Base-by-base conservation (phyloP, 495 filamentous ascomycete species). In the Annulohypoxylon moriforme region DNA sequence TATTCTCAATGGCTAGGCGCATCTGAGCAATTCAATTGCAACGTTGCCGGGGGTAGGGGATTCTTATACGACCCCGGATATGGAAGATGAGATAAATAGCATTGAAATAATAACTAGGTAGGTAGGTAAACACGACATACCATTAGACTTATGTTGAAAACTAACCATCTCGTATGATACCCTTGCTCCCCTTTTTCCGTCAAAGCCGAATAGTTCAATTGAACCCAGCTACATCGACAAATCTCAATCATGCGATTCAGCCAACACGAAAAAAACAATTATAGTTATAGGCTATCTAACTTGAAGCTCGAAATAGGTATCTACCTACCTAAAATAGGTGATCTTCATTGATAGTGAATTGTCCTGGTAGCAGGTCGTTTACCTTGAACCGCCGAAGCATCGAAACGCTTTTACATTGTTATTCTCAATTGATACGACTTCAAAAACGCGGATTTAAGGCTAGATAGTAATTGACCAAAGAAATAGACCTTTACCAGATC, bases 1-100 rank as follows among this genome's bases (percentile, higher is more conserved):
- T 68, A 36, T 68, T 68, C n/a, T n/a, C 65, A 27, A 34, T 34
- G 34, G 20, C 46, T 18, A 60, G 49, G 55, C 47, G 5, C 33
- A 8, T 22, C 52, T 34, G 13, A 24, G 33, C 8, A 40, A 20
- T 10, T 61, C 47, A 3, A 20, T 14, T 68, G 65, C 27, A 56
- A 68, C 65, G 56, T 47, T 68, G 49, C 20, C 14, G 29, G 27
- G 50, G 50, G 29, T 29, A 6, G n/a, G 29, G n/a, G 27, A 34
- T 33, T 34, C 34, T 7, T 55, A 55, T 55, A 55, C 24, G 25
- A 53, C 14, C 14, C 22, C 24, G 22, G 22, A 20, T 25, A 34
- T 55, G 20, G 14, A 20, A 18, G n/a, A 27, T 34, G 29, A 34
- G 20, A 55, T 55, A 34, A 20, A 13, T 5, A 53, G 49, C 10